Evolutionary conservation across 768 basidiomycete genomes (phyloP), one percentile per base, ranked within the genome.

Genomic region (Pleurotus platypus): DNA sequence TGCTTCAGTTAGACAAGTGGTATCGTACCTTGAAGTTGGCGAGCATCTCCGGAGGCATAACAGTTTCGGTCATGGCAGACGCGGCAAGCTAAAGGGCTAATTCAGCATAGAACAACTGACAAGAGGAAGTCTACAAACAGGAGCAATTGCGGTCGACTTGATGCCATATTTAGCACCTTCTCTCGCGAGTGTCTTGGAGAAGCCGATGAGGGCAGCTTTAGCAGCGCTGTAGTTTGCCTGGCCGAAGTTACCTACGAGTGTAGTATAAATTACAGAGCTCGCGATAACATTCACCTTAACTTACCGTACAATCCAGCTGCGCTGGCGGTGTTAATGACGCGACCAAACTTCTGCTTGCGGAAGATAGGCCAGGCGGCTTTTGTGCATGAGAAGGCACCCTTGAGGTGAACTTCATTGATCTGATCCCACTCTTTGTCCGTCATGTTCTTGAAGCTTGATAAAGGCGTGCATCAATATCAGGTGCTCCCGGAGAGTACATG

Each of bases 161-260:
- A 98, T 98, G 63, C 84, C 84, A 69, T 96, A 94, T 70, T 96
- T 97, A 38, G 78, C 89, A 37, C 97, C 97, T 71, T 99, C 97
- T 20, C 83, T 77, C 2, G 95, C 94, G 37, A 99, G 81, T 4
- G 96, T 94, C 69, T 93, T 94, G n/a, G 94, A 92, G 73, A 98
- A 97, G 0, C 78, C 88, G 50, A 98, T 80, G 37, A 99, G 82
- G 61, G 88, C 94, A 92, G 97, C 95, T 80, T 99, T 98, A 1
- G 95, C 96, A 2, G 96, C 93, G 47, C 94, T 94, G 71, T 98
- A 99, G 71, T 98, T 99, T 11, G 94, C 87, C 72, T 98, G 95
- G 8, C 97, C 97, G 67, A 96, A 91, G 76, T 96, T 98, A 6
- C 94, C 90, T 92, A 60, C 9, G 27, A 46, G 8, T n/a, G 35